Percentiles rank a stretch among this genome's conserved stretches.
phyloP scores from a whole-genome alignment of 2,329 filamentous ascomycete species.

The Blumeria hordei region DNA sequence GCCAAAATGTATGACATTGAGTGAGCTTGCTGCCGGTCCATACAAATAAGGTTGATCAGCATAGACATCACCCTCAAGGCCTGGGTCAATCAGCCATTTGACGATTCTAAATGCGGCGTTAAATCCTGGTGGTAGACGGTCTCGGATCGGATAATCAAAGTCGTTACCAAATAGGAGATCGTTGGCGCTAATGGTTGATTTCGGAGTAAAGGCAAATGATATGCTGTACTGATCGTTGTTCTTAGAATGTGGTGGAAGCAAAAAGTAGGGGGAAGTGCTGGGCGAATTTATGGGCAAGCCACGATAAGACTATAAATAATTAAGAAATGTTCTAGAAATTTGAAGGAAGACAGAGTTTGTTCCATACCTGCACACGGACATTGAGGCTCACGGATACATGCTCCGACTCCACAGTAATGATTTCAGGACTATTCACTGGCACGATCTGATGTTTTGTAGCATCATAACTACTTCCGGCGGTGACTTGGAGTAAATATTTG shows the following conservation, averaged over 20 bases:
- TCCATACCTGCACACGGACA: constrained; percentile 45
- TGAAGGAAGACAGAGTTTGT: constrained; percentile 6
- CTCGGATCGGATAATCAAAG: constrained; percentile 74
- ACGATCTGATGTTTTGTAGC: constrained; percentile 45
- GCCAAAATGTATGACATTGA: constrained; percentile 54
- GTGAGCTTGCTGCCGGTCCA: constrained; percentile 54
- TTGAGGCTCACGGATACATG: constrained; percentile 43
- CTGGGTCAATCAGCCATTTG: constrained; percentile 77
- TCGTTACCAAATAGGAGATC: constrained; percentile 87
- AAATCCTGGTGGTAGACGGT: constrained; percentile 69
- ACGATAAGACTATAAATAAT: constrained; percentile 20
- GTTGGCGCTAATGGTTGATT: constrained; percentile 16
- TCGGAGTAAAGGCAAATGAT: constrained; percentile 54
- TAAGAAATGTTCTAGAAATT: background rate
- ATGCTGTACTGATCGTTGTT: constrained; percentile 67
- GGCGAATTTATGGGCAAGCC: constrained; percentile 54
- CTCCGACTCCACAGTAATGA: constrained; percentile 36
- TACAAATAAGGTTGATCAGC: constrained; percentile 72
- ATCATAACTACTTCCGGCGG: constrained; percentile 58
- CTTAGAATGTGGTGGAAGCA: constrained; percentile 36
- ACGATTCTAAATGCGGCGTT: constrained; percentile 64
- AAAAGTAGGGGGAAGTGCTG: constrained; percentile 53
- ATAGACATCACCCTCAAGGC: constrained; percentile 72
- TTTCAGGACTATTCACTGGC: constrained; percentile 45
- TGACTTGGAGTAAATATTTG: constrained; percentile 60